phyloP scores from a whole-genome alignment of 2,329 filamentous ascomycete genomes.

The Chrysoporthe austroafricana region DNA sequence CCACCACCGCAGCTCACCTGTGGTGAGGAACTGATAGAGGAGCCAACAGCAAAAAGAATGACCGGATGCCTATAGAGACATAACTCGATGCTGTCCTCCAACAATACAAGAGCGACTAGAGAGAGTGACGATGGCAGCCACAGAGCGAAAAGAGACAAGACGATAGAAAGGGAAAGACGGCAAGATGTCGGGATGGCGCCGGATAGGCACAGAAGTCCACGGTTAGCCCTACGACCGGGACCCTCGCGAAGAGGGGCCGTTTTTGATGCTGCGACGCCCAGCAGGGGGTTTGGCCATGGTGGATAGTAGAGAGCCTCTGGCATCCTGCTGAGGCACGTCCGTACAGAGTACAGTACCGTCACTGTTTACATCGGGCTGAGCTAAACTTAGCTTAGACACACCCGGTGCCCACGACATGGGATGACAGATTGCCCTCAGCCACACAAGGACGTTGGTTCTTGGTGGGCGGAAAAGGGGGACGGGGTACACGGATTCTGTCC shows the following conservation, averaged over 20 bases:
- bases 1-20: slow-evolving; percentile 32
- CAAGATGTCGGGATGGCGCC: slow-evolving; percentile 25
- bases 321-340: neutral
- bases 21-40: slow-evolving; percentile 21
- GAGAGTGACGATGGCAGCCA: slow-evolving; percentile 23
- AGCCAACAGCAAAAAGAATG: slow-evolving; percentile 23
- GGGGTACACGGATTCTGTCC: slow-evolving; percentile 3
- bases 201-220: slow-evolving; percentile 25
- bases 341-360: neutral
- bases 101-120: neutral
- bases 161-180: slow-evolving; percentile 22
- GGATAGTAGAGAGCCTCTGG: slow-evolving; percentile 3
- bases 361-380: slow-evolving; percentile 7
- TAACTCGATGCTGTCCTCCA: slow-evolving; percentile 26
- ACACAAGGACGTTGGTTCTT: neutral
- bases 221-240: slow-evolving; percentile 27
- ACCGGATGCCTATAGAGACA: slow-evolving; percentile 24
- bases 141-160: slow-evolving; percentile 25
- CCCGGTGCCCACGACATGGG: slow-evolving; percentile 3
- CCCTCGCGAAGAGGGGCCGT: slow-evolving; percentile 16
- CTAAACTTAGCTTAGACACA: slow-evolving; percentile 15
- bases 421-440: slow-evolving; percentile 12
- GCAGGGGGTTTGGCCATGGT: slow-evolving; percentile 18
- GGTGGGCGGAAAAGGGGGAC: slow-evolving; percentile 3
- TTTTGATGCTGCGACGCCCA: slow-evolving; percentile 25